These are phyloP conservation scores for Fusarium nisikadoi DNA, from an alignment of 2,329 filamentous ascomycete genomes.

Conservation along the genomic window DNA sequence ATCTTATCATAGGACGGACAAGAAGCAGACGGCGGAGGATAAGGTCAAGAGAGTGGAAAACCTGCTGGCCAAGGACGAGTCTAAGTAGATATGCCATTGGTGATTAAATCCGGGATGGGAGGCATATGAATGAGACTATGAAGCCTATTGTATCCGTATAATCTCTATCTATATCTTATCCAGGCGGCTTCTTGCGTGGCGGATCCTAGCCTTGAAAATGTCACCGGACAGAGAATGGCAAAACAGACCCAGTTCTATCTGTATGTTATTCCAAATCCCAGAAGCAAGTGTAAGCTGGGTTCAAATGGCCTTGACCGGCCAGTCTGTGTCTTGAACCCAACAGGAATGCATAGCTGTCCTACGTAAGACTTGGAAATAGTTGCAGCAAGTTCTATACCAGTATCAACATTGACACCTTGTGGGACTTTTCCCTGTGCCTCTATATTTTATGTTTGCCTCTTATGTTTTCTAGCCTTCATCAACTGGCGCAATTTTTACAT, in stretches of 20 bases:
- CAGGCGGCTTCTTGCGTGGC: background rate
- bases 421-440: background rate
- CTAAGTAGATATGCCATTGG: slow-evolving; percentile 5
- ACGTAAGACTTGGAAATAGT: background rate
- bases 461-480: background rate
- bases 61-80: slow-evolving; percentile 52
- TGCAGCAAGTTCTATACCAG: background rate
- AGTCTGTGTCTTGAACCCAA: background rate
- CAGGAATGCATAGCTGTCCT: background rate
- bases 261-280: background rate
- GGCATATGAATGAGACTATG: background rate
- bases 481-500: background rate
- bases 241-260: background rate
- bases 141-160: background rate
- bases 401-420: background rate
- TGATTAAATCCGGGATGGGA: background rate
- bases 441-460: background rate
- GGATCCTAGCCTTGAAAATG: background rate
- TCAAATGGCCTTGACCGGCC: background rate
- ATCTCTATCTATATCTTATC: background rate
- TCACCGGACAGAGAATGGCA: background rate
- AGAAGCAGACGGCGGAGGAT: slow-evolving; percentile 81
- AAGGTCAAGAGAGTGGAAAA: slow-evolving; percentile 75
- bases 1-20: slow-evolving; percentile 73
- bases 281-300: background rate